Percentiles rank a stretch among this genome's conserved stretches.
Evolutionary conservation across 2,329 filamentous ascomycete species (phyloP).

Genomic region (Triangularia setosa): DNA sequence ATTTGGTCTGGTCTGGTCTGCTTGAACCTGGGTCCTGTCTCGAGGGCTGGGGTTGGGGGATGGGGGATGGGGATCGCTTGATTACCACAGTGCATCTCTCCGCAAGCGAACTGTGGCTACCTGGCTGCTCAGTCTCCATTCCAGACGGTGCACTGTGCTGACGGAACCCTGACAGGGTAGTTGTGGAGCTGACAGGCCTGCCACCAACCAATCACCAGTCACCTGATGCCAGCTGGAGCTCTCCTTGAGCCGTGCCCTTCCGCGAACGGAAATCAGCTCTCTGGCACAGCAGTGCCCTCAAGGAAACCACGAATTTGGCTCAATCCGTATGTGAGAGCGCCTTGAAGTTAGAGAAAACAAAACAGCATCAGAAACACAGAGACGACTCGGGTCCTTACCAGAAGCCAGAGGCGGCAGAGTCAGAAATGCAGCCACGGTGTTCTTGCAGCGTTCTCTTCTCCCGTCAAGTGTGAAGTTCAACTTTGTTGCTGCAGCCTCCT

Average conservation of each 20-base stretch:
- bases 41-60: neutral
- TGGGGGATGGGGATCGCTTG: neutral
- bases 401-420: conserved; percentile 9
- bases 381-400: neutral
- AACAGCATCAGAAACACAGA: neutral
- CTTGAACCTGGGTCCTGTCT: neutral
- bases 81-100: conserved; percentile 5
- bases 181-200: neutral
- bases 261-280: conserved; percentile 7
- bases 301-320: neutral
- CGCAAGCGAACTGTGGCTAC: conserved; percentile 5
- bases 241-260: conserved; percentile 1
- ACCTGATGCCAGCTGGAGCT: conserved; percentile 8
- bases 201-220: neutral
- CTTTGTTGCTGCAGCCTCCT: conserved; percentile 24
- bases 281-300: neutral
- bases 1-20: neutral
- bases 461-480: conserved; percentile 1
- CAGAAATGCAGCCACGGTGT: conserved; percentile 7
- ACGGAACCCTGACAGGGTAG: conserved; percentile 7
- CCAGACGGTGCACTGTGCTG: conserved; percentile 5
- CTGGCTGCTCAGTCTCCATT: conserved; percentile 3
- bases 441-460: neutral
- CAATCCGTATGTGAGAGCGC: neutral
- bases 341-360: neutral